phyloP scores from a whole-genome alignment of 1,284 basidiomycete genomes.

The Tetrapyrgos nigripes region DNA sequence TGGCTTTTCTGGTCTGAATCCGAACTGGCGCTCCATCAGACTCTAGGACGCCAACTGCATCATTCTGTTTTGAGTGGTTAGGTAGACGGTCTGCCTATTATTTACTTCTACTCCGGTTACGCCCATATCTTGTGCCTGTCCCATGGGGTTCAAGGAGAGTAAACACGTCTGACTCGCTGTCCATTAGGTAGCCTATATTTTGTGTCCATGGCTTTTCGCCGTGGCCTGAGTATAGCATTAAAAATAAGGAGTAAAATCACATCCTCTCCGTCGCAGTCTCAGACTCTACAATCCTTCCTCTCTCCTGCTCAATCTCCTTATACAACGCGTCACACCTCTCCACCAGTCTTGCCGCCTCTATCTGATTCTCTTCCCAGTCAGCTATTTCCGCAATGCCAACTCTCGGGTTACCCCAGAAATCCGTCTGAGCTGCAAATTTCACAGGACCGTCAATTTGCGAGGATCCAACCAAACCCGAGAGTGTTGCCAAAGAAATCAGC shows the following conservation, averaged over 20 bases:
- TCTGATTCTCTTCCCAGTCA: conserved; percentile 41
- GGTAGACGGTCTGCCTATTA: no score
- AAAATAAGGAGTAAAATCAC: neutral
- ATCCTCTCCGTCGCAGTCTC: conserved; percentile 1
- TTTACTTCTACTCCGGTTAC: no score
- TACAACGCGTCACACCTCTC: neutral
- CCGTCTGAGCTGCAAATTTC: conserved; percentile 61
- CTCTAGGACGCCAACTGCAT: no score
- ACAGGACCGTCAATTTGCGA: conserved; percentile 34
- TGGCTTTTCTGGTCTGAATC: no score
- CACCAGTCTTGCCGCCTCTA: neutral
- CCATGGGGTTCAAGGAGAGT: no score
- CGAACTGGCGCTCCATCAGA: no score
- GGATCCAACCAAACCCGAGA: conserved; percentile 40
- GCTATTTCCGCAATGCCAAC: conserved; percentile 56
- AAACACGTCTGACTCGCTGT: no score
- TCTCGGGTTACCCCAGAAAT: conserved; percentile 58
- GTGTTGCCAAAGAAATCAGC: conserved; percentile 55
- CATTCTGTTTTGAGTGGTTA: no score
- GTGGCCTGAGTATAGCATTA: neutral
- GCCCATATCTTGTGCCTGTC: no score
- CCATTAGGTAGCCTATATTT: no score
- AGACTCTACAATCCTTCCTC: neutral
- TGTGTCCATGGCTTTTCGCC: no score
- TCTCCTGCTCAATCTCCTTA: neutral